These are phyloP conservation scores for Magnaporthiopsis incrustans DNA, from an alignment of 2,329 filamentous ascomycete species.

Conservation along the genomic window DNA sequence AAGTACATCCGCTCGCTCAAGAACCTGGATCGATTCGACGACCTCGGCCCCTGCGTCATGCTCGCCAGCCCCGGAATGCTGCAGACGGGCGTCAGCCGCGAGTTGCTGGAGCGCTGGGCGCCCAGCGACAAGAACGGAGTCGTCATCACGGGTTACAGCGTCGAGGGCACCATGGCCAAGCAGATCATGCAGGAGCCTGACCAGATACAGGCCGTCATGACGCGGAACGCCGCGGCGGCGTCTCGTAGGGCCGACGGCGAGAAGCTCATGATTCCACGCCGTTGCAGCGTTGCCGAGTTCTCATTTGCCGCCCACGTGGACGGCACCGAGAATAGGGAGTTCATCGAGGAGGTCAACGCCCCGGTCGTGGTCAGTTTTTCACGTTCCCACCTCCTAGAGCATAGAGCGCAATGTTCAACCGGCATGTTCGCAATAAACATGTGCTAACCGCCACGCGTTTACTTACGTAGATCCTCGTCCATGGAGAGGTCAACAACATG, in stretches of 20 bases:
- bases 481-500: constrained; percentile 97
- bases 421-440: background rate
- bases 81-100: constrained; percentile 89
- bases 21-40: constrained; percentile 90
- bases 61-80: constrained; percentile 97
- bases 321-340: constrained; percentile 89
- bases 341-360: constrained; percentile 88
- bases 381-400: background rate
- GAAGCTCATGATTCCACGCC: constrained; percentile 81
- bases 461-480: constrained; percentile 72
- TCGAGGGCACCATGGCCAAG: constrained; percentile 97
- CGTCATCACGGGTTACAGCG: constrained; percentile 95
- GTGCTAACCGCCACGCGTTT: constrained; percentile 10
- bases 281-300: constrained; percentile 89
- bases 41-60: constrained; percentile 94
- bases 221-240: constrained; percentile 55
- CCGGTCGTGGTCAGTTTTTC: constrained; percentile 70
- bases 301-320: constrained; percentile 97
- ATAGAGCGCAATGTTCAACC: background rate
- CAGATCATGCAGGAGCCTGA: constrained; percentile 92
- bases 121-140: constrained; percentile 97
- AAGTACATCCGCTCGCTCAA: constrained; percentile 88
- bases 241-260: constrained; percentile 61
- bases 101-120: constrained; percentile 90
- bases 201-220: constrained; percentile 91